Base-by-base conservation (phyloP, 2,329 filamentous ascomycete species). In the Bipolaris bicolor region DNA sequence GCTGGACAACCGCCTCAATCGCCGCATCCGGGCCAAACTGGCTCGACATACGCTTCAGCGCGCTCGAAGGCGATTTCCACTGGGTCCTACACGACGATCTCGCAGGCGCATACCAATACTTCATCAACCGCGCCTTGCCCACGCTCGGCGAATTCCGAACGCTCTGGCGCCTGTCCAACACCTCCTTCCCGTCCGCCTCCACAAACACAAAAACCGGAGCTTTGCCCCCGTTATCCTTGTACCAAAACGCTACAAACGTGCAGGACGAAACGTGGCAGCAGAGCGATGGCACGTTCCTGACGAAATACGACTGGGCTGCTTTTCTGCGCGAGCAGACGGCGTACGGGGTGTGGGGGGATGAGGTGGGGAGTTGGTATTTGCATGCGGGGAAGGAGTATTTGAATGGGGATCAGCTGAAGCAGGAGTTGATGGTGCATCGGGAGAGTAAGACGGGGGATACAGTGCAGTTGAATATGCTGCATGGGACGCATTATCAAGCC, bases 61-160 rank as follows among this genome's bases (percentile, higher is more conserved):
- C 82, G 0, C 66, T 57, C 1, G 80, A 81, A 62, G 81, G 80
- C 6, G 81, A 83, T 51, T 77, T 83, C 54, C 82, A 84, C 58
- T 84, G 81, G 81, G 79, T 84, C 10, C 80, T 84, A 54, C 78
- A 79, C 59, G 74, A 79, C 2, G 76, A 78, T 15, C 77, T 83
- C 1, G 71, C 78, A 2, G 82, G 82, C n/a, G 81, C 82, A n/a
- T 84, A 84, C 62, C 82, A 84, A 53, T 84, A 84, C 69, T 82
- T 84, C 49, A 79, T 84, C 56, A 84, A 84, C 64, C 79, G 72
- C 49, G 79, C 74, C 3, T 69, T 84, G 3, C 81, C 82, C 1
- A 74, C 71, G 0, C 74, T 84, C 6, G 81, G 82, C 47, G 81
- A 83, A 58, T 82, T 83, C 62, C 73, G 82, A 18, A 82, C 81